Evolutionary conservation across 768 basidiomycete species (phyloP), one percentile per base, ranked within the genome.

Genomic region (Cyathus striatus): DNA sequence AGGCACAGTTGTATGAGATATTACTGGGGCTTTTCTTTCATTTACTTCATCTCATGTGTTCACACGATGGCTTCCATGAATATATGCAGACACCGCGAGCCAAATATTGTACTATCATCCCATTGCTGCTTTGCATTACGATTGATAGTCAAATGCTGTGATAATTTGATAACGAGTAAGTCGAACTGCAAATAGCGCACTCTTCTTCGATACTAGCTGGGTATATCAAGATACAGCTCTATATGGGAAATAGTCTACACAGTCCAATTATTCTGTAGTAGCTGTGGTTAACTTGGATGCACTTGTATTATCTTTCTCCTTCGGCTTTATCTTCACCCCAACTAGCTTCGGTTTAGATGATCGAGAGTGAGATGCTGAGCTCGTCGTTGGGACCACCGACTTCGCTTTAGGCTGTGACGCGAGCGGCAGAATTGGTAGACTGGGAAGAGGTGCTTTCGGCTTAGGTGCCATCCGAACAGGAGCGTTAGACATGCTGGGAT

Each of bases 1-100:
- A 47, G 93, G 94, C 60, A 97, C 95, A 47, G 95, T 98, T 62
- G 95, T 97, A 63, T 97, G 75, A 85, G 48, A 39, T 37, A 33
- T 39, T 35, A 45, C 44, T 39, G 47, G 39, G 13, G 42, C 42
- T 44, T 35, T 46, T 46, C 43, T 45, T 51, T 45, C 37, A 41
- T 47, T 48, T 41, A 43, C 34, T n/a, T 54, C 44, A 35, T 14
- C 21, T 18, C 10, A 13, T 41, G 43, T 54, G 43, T 48, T 49
- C 38, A 37, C 42, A 43, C 48, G 47, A 38, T 44, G 38, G 27
- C 9, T 9, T 26, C 45, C 38, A 42, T 48, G 49, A 35, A 39
- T 13, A 42, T n/a, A 24, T 16, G 18, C 35, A 37, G 35, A 37
- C 35, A 37, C 30, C 16, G 16, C 30, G n/a, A n/a, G n/a, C n/a